Base-by-base conservation (phyloP, 306 rosid genomes). In the Lathyrus oleraceus region DNA sequence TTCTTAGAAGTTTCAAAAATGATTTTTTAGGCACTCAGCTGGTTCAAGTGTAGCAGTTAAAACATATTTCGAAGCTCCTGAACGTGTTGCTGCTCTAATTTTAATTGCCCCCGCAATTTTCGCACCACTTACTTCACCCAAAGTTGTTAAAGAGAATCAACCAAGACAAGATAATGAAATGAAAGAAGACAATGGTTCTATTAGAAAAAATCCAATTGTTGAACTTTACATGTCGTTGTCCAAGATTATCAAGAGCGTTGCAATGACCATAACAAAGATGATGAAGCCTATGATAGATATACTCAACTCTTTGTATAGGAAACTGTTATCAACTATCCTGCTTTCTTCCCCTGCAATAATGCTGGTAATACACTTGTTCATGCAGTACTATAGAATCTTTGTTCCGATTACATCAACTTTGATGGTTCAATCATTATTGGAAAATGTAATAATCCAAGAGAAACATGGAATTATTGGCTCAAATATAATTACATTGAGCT, bases 71-170 rank as follows among this genome's bases (percentile, higher is more conserved):
- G 91, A 90, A 85, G 94, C 97, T 61, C 98, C 98, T 1, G 86
- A 88, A 69, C 84, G 90, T 21, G 84, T 93, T 78, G 96, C 96
- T 76, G 97, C 97, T 76, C 47, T 93, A 61, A 86, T 93, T 69
- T 97, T 93, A 20, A 73, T 93, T 69, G 90, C 97, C 65, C 97
- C 98, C 8, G 96, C 97, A 52, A 84, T 93, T 81, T 70, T 93
- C 5, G 97, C 96, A 25, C 93, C 97, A 44, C 79, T 61, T 17
- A 75, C 67, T 28, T 28, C 36, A 35, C 81, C 64, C 57, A 87
- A 73, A 51, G 25, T 13, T 81, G 84, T 32, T 73, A 39, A 78
- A 69, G 82, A 81, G 61, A 70, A 59, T 25, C 77, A 65, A 48
- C 14, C 75, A n/a, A 73, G 51, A 62, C 62, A 70, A 61, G 86